These are phyloP conservation scores for Penicillium sp. DNA, from an alignment of 2,329 filamentous ascomycete genomes.

Conservation along the genomic window DNA sequence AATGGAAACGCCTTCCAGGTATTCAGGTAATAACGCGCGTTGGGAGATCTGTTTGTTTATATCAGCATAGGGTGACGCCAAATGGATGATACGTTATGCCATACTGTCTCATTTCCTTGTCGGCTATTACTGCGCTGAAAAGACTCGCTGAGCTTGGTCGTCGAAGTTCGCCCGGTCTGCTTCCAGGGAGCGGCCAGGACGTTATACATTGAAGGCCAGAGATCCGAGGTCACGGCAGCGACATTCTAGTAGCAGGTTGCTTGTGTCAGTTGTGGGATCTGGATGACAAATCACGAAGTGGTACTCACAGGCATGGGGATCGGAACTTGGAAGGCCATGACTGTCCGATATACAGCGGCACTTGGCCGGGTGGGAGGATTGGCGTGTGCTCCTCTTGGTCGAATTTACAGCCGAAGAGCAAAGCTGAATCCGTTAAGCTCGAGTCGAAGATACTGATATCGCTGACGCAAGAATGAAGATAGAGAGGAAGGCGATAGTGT, in stretches of 20 bases:
- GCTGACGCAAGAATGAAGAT: slow-evolving; percentile 16
- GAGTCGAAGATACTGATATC: slow-evolving; percentile 25
- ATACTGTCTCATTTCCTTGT: slow-evolving; percentile 24
- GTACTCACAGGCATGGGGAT: slow-evolving; percentile 47
- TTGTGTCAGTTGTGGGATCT: slow-evolving; percentile 13
- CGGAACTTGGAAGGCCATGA: slow-evolving; percentile 54
- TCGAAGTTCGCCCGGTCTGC: slow-evolving; percentile 24
- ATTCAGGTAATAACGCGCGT: slow-evolving; percentile 26
- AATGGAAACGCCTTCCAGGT: slow-evolving; percentile 26
- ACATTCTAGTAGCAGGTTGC: slow-evolving; percentile 42
- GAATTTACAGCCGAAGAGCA: neutral
- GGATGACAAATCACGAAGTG: neutral
- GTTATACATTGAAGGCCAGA: slow-evolving; percentile 46
- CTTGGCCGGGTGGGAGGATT: slow-evolving; percentile 33
- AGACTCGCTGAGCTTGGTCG: slow-evolving; percentile 11
- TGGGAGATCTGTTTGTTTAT: slow-evolving; percentile 9
- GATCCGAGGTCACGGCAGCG: slow-evolving; percentile 41
- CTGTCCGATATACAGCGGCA: slow-evolving; percentile 38
- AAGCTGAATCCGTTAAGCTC: slow-evolving; percentile 4
- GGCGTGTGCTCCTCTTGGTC: slow-evolving; percentile 17
- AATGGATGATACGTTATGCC: neutral
- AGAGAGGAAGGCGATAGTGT: slow-evolving; percentile 17
- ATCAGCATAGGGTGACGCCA: neutral
- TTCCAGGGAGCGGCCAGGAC: slow-evolving; percentile 39
- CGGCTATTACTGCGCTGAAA: slow-evolving; percentile 11